A percentile compares a stretch with the other conserved stretches of the same genome.
Evolutionary conservation across 805 yeast species (phyloP).

Genomic region (Yamadazyma nakazawae): DNA sequence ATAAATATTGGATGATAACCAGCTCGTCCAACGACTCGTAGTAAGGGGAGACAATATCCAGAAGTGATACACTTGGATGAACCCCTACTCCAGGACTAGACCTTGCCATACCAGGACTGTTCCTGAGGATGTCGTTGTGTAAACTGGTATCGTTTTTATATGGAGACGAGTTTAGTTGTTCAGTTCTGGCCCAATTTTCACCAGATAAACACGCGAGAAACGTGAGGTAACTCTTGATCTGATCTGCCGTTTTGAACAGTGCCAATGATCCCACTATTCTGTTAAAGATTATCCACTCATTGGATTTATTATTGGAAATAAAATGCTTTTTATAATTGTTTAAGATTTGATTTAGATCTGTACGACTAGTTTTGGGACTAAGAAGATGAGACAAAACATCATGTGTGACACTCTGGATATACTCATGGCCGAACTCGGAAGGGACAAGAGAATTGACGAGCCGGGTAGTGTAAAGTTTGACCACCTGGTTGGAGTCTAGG

Average conservation of each 20-base stretch:
- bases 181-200: background rate
- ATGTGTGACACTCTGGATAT: slow-evolving; percentile 26
- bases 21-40: slow-evolving; percentile 30
- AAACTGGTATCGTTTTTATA: slow-evolving; percentile 7
- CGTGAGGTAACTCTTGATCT: slow-evolving; percentile 33
- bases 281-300: slow-evolving; percentile 36
- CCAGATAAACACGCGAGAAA: slow-evolving; percentile 24
- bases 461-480: slow-evolving; percentile 30
- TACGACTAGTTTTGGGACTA: background rate
- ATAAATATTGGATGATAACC: slow-evolving; percentile 42
- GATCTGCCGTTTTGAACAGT: slow-evolving; percentile 25
- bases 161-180: background rate
- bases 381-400: slow-evolving; percentile 20
- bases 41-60: slow-evolving; percentile 22
- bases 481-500: slow-evolving; percentile 31
- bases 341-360: slow-evolving; percentile 18
- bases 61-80: background rate
- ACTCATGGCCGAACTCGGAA: slow-evolving; percentile 33
- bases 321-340: slow-evolving; percentile 22
- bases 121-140: slow-evolving; percentile 10
- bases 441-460: slow-evolving; percentile 38
- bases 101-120: background rate
- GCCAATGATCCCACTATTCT: slow-evolving; percentile 27
- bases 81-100: background rate
- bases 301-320: slow-evolving; percentile 22